Evolutionary conservation across 2,329 filamentous ascomycete species (phyloP), one percentile per base, ranked within the genome.

Genomic region (Venturia effusa): DNA sequence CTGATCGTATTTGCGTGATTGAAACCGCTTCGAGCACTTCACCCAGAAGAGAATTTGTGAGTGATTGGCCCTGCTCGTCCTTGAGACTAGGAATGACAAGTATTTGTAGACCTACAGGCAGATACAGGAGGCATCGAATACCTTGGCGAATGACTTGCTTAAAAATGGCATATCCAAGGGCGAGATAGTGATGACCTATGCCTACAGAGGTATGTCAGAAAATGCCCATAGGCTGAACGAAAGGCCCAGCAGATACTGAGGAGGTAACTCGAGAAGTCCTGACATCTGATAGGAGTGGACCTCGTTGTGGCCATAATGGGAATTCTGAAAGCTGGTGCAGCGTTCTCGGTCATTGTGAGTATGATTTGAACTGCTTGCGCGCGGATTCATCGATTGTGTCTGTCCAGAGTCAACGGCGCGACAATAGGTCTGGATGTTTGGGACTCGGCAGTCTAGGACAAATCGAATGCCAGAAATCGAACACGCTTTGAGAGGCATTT

Each of bases 151-250:
- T 75, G 84, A 96, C 71, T 81, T 97, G 24, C 83, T 88, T 63
- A 80, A 87, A 61, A 81, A 85, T 70, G 92, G 92, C 65, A 81
- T 91, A 67, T 81, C 86, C 65, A 80, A 85, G 68, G 92, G 91
- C 10, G 92, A 97, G 72, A 92, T 96, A 2, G 91, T 96, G 70
- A 96, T 96, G 90, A 89, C 94, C 67, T 97, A 87, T 72, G 90
- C 90, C 64, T 84, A 96, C 75, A 85, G 92, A 65, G 59, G 59
- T 40, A 22, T 24, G 34, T 10, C 22, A 4, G n/a, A 11, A 48
- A 48, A 22, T 1, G 4, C n/a, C 7, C 11, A 24, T 10, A 48
- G 8, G 7, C n/a, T 22, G n/a, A 41, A 41, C 10, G 40, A 41
- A 1, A 41, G 10, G n/a, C n/a, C 24, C n/a, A 3, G 1, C n/a